Base-by-base conservation (phyloP, 257 asterid genomes). In the Penstemon barbatus region DNA sequence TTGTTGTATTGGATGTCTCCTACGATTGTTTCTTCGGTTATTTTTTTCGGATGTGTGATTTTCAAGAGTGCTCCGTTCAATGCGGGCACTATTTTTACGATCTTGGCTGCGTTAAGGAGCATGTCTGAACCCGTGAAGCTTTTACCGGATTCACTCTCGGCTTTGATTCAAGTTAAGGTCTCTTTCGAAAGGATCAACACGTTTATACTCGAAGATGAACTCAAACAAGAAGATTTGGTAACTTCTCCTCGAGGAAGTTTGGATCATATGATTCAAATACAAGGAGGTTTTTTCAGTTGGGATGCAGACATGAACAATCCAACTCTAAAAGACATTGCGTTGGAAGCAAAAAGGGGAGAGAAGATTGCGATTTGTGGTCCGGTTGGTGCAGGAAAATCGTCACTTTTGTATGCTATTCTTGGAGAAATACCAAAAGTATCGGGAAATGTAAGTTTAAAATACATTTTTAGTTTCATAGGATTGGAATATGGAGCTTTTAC, bases 331-430 rank as follows among this genome's bases (percentile, higher is more conserved):
- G 75, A 66, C 13, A 43, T 85, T 2, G 55, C 71, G 2, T 25
- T 89, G 46, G 69, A 79, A 63, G 88, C 79, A 39, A 65, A 54
- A 55, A 7, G 1, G 3, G 95, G 95, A 49, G 80, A 82, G 75
- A 89, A 89, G 79, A 75, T 87, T 39, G 92, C 89, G 0, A 74
- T 89, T 63, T 89, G 95, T 51, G 96, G 96, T 53, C 84, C 87
- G 0, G 92, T 89, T 69, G 96, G 96, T 7, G 80, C 89, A 3
- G 96, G 96, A 9, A 89, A 89, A 50, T 89, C 96, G 6, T 89
- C 96, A 0, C 77, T 89, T 39, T 69, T 89, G 69, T 67, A 74
- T 65, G 87, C 95, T 15, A 82, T 89, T 39, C 89, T 89, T 8
- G 87, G 90, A 15, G 96, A 89, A 74, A 82, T 87, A 59, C 90